A percentile compares a stretch with the other conserved stretches of the same genome.
phyloP scores from a whole-genome alignment of 306 rosid species.

The Myrica gale region DNA sequence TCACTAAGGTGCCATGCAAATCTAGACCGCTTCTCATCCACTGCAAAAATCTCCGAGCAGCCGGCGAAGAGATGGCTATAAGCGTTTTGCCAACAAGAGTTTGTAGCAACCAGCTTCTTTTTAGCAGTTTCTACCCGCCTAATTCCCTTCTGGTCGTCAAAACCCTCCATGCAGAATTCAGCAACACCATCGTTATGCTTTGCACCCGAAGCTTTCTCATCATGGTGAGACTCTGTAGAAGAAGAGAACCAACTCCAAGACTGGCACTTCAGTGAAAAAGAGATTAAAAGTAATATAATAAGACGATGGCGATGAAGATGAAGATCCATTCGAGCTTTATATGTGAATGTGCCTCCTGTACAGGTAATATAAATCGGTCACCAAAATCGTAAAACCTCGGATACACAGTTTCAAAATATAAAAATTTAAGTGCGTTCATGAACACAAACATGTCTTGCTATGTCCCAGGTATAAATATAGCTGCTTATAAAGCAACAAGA shows the following conservation, averaged over 20 bases:
- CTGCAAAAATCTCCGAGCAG: slow-evolving; percentile 64
- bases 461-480: background rate
- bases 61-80: slow-evolving; percentile 62
- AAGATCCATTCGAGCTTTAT: slow-evolving; percentile 36
- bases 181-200: slow-evolving; percentile 27
- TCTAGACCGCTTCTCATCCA: slow-evolving; percentile 65
- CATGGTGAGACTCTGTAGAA: slow-evolving; percentile 28
- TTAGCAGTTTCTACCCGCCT: slow-evolving; percentile 52
- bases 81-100: slow-evolving; percentile 73
- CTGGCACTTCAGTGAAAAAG: slow-evolving; percentile 30
- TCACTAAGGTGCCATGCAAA: slow-evolving; percentile 88
- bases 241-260: slow-evolving; percentile 73
- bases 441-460: too few relatives aligned
- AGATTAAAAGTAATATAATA: slow-evolving; percentile 29
- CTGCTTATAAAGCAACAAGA: background rate
- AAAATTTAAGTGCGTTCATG: background rate
- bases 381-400: slow-evolving; percentile 25
- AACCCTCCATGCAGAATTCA: slow-evolving; percentile 57
- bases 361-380: background rate
- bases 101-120: slow-evolving; percentile 45
- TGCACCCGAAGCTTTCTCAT: slow-evolving; percentile 22
- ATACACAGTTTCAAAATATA: background rate
- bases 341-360: background rate
- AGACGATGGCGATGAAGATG: slow-evolving; percentile 25
- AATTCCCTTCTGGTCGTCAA: slow-evolving; percentile 51